Conservation (phyloP, 805 yeast species). For the Isabelozyma gotoi region DNA sequence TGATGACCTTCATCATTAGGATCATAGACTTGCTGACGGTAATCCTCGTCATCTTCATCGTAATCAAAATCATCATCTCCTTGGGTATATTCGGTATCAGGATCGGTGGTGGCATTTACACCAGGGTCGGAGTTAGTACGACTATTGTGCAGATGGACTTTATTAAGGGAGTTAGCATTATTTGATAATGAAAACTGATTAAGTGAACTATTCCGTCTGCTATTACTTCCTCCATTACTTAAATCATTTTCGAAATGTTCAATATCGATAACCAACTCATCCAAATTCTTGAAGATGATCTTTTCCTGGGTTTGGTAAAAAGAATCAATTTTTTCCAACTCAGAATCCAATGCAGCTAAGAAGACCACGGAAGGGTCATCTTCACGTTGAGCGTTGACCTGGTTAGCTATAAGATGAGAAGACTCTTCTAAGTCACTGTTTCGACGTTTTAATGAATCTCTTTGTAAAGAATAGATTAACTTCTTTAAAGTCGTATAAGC, state of each 20-base stretch:
- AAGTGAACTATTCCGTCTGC: conserved; percentile 4
- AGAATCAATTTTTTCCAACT: conserved; percentile 69
- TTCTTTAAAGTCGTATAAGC: conserved; percentile 88
- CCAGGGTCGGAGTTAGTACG: conserved; percentile 11
- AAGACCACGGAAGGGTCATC: conserved; percentile 61
- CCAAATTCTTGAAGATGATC: conserved; percentile 52
- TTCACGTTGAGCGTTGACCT: conserved; percentile 28
- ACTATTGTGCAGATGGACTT: conserved; percentile 2
- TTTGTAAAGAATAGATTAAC: conserved; percentile 77
- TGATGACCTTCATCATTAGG: conserved; percentile 1
- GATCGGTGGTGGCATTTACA: conserved; percentile 20
- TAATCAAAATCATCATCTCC: conserved; percentile 31
- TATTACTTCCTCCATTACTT: neutral
- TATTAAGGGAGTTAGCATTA: neutral
- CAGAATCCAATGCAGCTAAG: conserved; percentile 70
- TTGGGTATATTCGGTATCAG: conserved; percentile 36
- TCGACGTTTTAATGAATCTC: conserved; percentile 45
- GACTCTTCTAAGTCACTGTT: conserved; percentile 26
- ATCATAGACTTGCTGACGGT: conserved; percentile 11
- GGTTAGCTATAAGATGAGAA: conserved; percentile 27
- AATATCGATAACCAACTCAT: conserved; percentile 59
- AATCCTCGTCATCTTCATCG: conserved; percentile 25
- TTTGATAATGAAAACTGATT: neutral
- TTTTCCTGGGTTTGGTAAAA: conserved; percentile 71
- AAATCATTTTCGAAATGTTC: conserved; percentile 53